Conservation (phyloP, 805 yeast genomes). For the Candida mattraensis region DNA sequence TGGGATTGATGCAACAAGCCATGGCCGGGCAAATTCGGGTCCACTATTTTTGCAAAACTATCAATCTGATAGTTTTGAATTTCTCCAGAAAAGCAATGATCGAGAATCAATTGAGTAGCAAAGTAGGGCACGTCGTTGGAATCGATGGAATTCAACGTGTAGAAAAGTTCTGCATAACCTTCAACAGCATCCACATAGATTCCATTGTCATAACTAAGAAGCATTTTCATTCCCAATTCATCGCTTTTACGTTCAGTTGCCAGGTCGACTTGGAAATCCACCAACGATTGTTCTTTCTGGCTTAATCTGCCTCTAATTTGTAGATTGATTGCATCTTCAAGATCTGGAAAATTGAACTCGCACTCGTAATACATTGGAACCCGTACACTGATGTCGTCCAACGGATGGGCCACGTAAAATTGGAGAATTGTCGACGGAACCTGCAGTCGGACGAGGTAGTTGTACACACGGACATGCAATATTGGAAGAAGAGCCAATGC, state of each 20-base stretch:
- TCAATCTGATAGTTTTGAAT: constrained; percentile 23
- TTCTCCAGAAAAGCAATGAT: constrained; percentile 32
- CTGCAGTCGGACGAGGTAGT: constrained; percentile 2
- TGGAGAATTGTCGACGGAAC: constrained; percentile 17
- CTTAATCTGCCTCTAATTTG: constrained; percentile 45
- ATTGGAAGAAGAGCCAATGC: constrained; percentile 4
- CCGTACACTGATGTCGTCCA: constrained; percentile 41
- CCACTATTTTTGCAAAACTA: constrained; percentile 19
- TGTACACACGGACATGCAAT: constrained; percentile 2
- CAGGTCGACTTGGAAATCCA: constrained; percentile 23
- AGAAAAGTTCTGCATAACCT: constrained; percentile 33
- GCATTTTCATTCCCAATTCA: constrained; percentile 22
- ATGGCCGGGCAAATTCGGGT: constrained; percentile 2
- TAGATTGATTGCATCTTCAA: constrained; percentile 53
- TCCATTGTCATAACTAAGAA: constrained; percentile 25
- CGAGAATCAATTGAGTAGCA: constrained; percentile 40
- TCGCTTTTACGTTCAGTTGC: constrained; percentile 13
- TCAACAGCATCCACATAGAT: constrained; percentile 28
- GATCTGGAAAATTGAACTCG: constrained; percentile 63
- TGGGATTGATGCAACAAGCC: constrained; percentile 15
- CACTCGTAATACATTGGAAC: constrained; percentile 44
- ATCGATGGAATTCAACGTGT: constrained; percentile 38
- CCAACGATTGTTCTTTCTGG: constrained; percentile 17
- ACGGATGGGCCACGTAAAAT: constrained; percentile 34
- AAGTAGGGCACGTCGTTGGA: constrained; percentile 52